These are phyloP conservation scores for Hyphopichia fennica DNA, from an alignment of 1,139 yeast genomes.

Conservation along the genomic window DNA sequence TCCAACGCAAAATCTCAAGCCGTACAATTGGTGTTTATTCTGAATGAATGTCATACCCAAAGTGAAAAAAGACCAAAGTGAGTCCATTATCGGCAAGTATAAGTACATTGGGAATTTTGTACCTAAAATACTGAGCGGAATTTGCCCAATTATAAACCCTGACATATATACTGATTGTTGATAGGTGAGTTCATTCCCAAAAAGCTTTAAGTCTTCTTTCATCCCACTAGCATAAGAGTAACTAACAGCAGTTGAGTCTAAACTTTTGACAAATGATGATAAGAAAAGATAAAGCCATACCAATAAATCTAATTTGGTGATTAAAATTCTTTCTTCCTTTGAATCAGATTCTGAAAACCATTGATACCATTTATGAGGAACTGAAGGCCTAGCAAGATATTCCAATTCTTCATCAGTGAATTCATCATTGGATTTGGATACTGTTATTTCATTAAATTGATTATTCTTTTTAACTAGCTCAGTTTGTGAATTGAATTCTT, in stretches of 20 bases:
- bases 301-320: conserved; percentile 14
- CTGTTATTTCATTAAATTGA: not conserved
- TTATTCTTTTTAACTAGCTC: not conserved
- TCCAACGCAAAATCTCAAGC: conserved; percentile 17
- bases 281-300: conserved; percentile 17
- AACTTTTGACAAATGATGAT: conserved; percentile 16
- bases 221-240: conserved; percentile 13
- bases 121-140: conserved; percentile 14
- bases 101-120: conserved; percentile 11
- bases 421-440: not conserved
- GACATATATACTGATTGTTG: conserved; percentile 12
- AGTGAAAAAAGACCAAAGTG: conserved; percentile 17
- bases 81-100: conserved; percentile 14
- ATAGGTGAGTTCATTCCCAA: conserved; percentile 13
- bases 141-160: conserved; percentile 14
- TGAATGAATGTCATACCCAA: conserved; percentile 15
- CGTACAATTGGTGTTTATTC: conserved; percentile 17
- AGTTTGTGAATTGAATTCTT: no score
- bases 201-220: conserved; percentile 12
- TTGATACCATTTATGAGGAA: conserved; percentile 16
- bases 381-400: conserved; percentile 7
- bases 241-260: conserved; percentile 15
- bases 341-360: conserved; percentile 17
- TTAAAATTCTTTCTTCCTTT: conserved; percentile 12
- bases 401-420: conserved; percentile 11